Percentiles rank a stretch among this genome's conserved stretches.
phyloP scores from a whole-genome alignment of 2,329 filamentous ascomycete species.

The Pseudogymnoascus sp. region DNA sequence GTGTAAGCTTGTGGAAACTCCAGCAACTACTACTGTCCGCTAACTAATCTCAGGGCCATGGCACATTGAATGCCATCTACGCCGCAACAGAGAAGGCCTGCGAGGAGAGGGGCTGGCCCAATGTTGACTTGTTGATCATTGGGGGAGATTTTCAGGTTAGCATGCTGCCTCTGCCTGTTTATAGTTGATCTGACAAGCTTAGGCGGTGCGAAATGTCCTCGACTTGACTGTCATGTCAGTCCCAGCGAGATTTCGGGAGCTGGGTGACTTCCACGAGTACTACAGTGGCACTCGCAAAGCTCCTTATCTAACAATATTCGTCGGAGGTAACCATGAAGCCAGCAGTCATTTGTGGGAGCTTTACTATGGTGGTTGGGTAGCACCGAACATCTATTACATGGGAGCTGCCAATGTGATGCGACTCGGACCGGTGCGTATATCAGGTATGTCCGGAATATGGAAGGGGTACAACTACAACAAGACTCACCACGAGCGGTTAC shows the following conservation, averaged over 20 bases:
- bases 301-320: constrained; percentile 85
- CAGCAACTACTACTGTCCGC: constrained; percentile 3
- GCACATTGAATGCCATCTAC: constrained; percentile 87
- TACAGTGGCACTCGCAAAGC: constrained; percentile 72
- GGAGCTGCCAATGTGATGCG: constrained; percentile 85
- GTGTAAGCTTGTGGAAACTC: constrained; percentile 47
- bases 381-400: constrained; percentile 94
- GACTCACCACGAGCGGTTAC: constrained; percentile 75
- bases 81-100: constrained; percentile 64
- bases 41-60: constrained; percentile 63
- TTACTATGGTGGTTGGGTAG: constrained; percentile 95
- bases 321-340: constrained; percentile 93
- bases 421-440: constrained; percentile 77
- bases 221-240: constrained; percentile 88
- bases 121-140: constrained; percentile 85
- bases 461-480: constrained; percentile 83
- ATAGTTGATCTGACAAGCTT: constrained; percentile 15
- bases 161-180: background rate
- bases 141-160: constrained; percentile 87
- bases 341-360: constrained; percentile 85
- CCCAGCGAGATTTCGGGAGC: constrained; percentile 75
- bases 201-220: constrained; percentile 80
- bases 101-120: constrained; percentile 66
- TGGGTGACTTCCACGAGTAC: constrained; percentile 92
- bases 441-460: constrained; percentile 89